Conservation (phyloP, 2,329 filamentous ascomycete genomes). For the Colletotrichum simmondsii region DNA sequence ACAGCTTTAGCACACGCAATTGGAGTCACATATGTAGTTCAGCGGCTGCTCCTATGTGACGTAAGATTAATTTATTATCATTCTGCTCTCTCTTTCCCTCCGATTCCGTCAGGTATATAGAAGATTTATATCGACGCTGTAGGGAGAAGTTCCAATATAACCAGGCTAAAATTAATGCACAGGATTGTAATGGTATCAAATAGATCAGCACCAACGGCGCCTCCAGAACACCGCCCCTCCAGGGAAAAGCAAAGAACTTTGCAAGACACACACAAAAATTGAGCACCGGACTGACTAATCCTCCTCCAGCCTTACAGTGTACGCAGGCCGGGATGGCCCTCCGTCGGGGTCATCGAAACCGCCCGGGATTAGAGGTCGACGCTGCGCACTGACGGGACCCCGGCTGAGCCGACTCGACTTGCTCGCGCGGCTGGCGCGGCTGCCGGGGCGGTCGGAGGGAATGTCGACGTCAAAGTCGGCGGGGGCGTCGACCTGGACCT, state of each 20-base stretch:
- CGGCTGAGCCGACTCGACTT: conserved; percentile 22
- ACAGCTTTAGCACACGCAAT: background rate
- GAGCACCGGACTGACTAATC: background rate
- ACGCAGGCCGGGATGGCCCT: background rate
- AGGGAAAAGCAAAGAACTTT: background rate
- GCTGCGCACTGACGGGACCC: background rate
- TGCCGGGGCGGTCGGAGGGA: conserved; percentile 12
- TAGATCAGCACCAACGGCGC: background rate
- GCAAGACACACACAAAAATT: background rate
- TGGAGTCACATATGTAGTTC: no score
- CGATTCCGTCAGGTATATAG: background rate
- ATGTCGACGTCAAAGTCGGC: conserved; percentile 1
- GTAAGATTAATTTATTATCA: no score
- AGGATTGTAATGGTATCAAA: background rate
- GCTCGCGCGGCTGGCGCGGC: conserved; percentile 19
- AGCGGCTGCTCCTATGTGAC: no score
- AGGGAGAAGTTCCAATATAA: background rate
- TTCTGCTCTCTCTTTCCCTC: no score
- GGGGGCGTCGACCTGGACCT: background rate
- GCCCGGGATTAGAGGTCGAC: background rate
- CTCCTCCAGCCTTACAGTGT: conserved; percentile 26
- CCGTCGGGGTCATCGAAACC: background rate
- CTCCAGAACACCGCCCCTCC: background rate
- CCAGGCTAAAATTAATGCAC: background rate
- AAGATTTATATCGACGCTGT: background rate